Evolutionary conservation across 176 grass and related monocot species (phyloP).

Genomic region (Carex pumila): DNA sequence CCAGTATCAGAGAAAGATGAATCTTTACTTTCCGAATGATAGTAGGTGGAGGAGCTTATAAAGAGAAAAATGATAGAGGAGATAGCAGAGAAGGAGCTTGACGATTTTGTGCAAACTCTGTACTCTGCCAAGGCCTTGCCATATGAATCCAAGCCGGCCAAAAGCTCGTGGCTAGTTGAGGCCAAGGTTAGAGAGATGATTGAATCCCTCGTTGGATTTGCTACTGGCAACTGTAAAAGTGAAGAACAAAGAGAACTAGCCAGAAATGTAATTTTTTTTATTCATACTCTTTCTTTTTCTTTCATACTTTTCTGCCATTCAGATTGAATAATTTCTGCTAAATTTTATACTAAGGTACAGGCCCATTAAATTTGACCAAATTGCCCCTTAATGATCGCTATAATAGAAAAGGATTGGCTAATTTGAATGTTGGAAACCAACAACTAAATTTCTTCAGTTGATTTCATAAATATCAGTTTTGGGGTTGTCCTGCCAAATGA

Average conservation of each 20-base stretch:
- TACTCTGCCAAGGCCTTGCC: slow-evolving; percentile 65
- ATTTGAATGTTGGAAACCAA: background rate
- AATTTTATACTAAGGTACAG: background rate
- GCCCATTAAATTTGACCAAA: background rate
- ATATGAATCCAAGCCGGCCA: slow-evolving; percentile 58
- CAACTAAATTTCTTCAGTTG: background rate
- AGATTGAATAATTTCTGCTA: background rate
- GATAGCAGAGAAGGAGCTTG: slow-evolving; percentile 68
- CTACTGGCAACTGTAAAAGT: slow-evolving; percentile 54
- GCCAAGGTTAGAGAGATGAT: slow-evolving; percentile 74
- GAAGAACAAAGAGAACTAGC: slow-evolving; percentile 70
- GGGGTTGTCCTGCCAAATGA: background rate
- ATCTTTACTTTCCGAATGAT: slow-evolving; percentile 26
- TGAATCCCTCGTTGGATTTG: slow-evolving; percentile 56
- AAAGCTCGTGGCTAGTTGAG: slow-evolving; percentile 66
- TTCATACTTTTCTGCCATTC: slow-evolving; percentile 11
- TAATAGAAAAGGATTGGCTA: background rate
- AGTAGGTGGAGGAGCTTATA: slow-evolving; percentile 93
- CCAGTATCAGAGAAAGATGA: background rate
- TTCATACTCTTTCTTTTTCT: slow-evolving; percentile 3
- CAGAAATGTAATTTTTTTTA: slow-evolving; percentile 59
- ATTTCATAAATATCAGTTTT: background rate
- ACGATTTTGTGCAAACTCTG: slow-evolving; percentile 78
- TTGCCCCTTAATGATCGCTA: background rate
- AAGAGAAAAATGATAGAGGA: slow-evolving; percentile 64